phyloP scores from a whole-genome alignment of 1,284 basidiomycete genomes.

The Moesziomyces globuligerus region DNA sequence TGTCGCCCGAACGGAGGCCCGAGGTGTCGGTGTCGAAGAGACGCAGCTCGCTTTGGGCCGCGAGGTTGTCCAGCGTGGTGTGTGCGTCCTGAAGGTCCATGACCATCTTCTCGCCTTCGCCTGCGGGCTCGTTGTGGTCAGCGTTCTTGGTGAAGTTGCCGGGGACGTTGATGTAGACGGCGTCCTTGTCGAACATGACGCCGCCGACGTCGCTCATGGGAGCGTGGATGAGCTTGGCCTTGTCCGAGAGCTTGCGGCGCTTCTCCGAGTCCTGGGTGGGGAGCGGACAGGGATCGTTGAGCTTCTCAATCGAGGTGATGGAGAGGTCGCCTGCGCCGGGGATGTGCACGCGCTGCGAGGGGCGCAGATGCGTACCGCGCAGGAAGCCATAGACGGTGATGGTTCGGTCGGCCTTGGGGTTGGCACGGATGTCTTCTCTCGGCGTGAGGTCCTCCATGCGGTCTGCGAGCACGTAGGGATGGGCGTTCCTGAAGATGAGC shows the following conservation, averaged over 20 bases:
- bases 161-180: constrained; percentile 96
- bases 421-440: constrained; percentile 81
- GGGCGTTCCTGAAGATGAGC: constrained; percentile 91
- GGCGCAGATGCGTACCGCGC: constrained; percentile 71
- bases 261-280: constrained; percentile 93
- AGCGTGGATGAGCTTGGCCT: constrained; percentile 93
- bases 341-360: constrained; percentile 86
- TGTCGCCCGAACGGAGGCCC: constrained; percentile 29
- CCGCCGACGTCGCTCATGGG: constrained; percentile 99
- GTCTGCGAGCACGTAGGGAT: constrained; percentile 96
- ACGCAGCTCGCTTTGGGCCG: constrained; percentile 83
- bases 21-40: constrained; percentile 80
- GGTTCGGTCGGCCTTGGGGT: constrained; percentile 88
- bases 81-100: constrained; percentile 91
- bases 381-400: constrained; percentile 96
- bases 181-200: constrained; percentile 97
- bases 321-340: constrained; percentile 88
- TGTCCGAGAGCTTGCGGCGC: constrained; percentile 89
- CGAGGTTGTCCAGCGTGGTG: constrained; percentile 83
- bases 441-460: constrained; percentile 94
- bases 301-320: constrained; percentile 78
- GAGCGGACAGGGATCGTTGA: constrained; percentile 93
- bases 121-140: constrained; percentile 71
- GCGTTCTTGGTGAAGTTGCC: constrained; percentile 81
- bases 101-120: constrained; percentile 97